Evolutionary conservation across 306 rosid species (phyloP).

Genomic region (Begonia peltatifolia): DNA sequence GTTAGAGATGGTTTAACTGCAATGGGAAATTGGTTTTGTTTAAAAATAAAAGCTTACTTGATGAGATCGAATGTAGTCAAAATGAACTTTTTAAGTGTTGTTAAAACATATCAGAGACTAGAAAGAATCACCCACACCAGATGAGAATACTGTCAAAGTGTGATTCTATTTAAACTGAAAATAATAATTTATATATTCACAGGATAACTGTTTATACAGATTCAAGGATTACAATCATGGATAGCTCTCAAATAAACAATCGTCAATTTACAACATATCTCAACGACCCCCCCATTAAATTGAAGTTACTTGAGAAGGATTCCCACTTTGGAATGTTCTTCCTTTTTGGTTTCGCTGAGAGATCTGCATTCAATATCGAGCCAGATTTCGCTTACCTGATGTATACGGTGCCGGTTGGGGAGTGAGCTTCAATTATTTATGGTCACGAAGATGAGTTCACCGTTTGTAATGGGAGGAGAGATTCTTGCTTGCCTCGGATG

Average conservation of each 20-base stretch:
- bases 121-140: too few species aligned
- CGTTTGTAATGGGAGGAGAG: conserved; percentile 43
- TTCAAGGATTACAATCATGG: conserved; percentile 36
- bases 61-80: too few species aligned
- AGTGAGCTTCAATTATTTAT: too few species aligned
- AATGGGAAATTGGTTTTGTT: too few species aligned
- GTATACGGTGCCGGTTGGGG: conserved; percentile 11
- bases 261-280: conserved; percentile 43
- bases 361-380: conserved; percentile 18
- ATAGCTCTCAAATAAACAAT: conserved; percentile 22
- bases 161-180: neutral
- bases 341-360: neutral
- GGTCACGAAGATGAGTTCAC: conserved; percentile 22
- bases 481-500: conserved; percentile 39
- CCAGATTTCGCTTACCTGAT: conserved; percentile 28
- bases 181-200: conserved; percentile 10
- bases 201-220: conserved; percentile 12
- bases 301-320: too few species aligned
- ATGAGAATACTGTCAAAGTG: too few species aligned
- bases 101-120: too few species aligned
- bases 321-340: too few species aligned
- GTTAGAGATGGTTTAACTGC: too few species aligned
- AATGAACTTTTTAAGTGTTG: too few species aligned
- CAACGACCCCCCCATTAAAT: conserved; percentile 14
- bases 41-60: too few species aligned